Evolutionary conservation across 257 asterid species (phyloP), one percentile per base, ranked within the genome.

Genomic region (Coffea eugenioides): DNA sequence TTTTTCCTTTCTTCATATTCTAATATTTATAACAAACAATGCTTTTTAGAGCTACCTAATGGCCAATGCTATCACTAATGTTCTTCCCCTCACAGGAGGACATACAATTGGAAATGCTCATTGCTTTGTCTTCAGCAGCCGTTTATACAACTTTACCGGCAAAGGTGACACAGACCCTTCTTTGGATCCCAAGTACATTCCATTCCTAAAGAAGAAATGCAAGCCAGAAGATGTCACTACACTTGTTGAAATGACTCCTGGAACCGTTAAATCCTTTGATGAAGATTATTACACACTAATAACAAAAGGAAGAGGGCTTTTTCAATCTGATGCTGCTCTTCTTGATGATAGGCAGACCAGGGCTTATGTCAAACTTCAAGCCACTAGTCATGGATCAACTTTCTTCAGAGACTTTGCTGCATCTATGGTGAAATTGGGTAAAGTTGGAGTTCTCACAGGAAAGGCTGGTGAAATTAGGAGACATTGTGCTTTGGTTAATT

Each of bases 111-210:
- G 97, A 46, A 82, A 78, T 1, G 82, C 94, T 23, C 88, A 85
- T 48, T 91, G 97, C 85, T 36, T 81, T 6, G 39, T 84, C 84
- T 88, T 91, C 92, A 0, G 88, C 43, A 75, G 3, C 85, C 89
- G 94, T 8, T 57, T 91, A 15, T 90, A 91, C 88, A 91, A 90
- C 84, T 90, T 91, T 88, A 90, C 97, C 3, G 97, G 94, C 16
- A 66, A 25, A 69, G 92, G 91, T 4, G 94, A 90, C 79, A 80
- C 81, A 18, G 97, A 88, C 78, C 94, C 93, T 5, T 31, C 87
- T 4, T 62, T 91, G 86, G 94, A 90, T 74, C 77, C 90, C 0
- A 81, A 87, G 78, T 90, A 90, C 80, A 85, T 81, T 0, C 82
- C 85, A 2, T 77, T 31, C 0, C 65, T 91, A 78, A 86, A 79